These are phyloP conservation scores for Spathaspora girioi DNA, from an alignment of 805 yeast species.

Conservation along the genomic window DNA sequence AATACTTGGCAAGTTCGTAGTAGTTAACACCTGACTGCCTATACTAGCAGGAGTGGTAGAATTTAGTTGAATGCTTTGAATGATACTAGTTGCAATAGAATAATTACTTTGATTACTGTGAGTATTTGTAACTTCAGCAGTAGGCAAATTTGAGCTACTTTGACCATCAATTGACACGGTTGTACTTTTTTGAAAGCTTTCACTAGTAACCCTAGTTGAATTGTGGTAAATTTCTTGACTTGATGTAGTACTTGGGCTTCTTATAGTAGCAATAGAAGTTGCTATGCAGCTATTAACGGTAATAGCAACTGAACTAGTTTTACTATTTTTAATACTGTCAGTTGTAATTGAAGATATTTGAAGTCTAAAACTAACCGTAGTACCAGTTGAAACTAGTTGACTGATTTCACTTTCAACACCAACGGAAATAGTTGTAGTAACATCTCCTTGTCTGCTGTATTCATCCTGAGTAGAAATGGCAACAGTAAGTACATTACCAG, in stretches of 20 bases:
- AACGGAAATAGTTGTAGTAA: not conserved
- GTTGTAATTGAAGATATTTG: not conserved
- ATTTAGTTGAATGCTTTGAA: too few species aligned
- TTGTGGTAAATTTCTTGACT: not conserved
- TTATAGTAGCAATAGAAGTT: not conserved
- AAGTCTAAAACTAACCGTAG: too few species aligned
- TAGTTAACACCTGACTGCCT: too few species aligned
- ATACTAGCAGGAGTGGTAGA: too few species aligned
- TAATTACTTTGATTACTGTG: too few species aligned
- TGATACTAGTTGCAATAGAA: too few species aligned
- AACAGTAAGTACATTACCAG: not conserved
- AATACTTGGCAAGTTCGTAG: too few species aligned
- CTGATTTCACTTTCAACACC: too few species aligned
- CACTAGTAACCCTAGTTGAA: not conserved
- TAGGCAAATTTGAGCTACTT: not conserved
- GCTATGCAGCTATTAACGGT: not conserved
- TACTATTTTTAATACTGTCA: too few species aligned
- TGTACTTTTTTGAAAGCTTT: not conserved
- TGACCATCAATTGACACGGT: not conserved
- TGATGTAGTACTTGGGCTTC: not conserved
- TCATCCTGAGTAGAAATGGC: not conserved
- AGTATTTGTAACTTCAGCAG: not conserved
- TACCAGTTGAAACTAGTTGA: too few species aligned
- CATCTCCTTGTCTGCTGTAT: not conserved
- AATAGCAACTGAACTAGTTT: not conserved